These are phyloP conservation scores for Solanum sparsipilum DNA, from an alignment of 257 asterid genomes.

Conservation along the genomic window DNA sequence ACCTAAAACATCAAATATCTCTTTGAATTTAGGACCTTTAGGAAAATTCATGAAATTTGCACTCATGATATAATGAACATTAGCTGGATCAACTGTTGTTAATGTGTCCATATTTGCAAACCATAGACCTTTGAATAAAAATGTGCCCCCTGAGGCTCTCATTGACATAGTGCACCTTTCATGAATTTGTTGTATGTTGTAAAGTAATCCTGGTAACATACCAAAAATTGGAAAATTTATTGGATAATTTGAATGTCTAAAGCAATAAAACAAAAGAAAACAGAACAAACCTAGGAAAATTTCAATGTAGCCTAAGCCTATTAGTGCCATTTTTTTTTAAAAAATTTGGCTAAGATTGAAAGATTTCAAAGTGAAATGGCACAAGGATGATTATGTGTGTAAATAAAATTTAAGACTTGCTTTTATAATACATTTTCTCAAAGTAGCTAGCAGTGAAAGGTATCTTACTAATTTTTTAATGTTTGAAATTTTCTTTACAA, in stretches of 20 bases:
- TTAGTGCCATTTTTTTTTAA: not conserved
- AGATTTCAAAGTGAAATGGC: not conserved
- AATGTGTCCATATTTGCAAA: constrained; percentile 43
- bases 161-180: constrained; percentile 12
- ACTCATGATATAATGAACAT: constrained; percentile 45
- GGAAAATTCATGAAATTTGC: constrained; percentile 36
- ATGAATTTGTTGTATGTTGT: constrained; percentile 25
- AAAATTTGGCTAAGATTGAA: not conserved
- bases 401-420: not conserved
- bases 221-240: constrained; percentile 41
- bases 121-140: constrained; percentile 34
- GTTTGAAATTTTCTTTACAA: not conserved
- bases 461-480: not conserved
- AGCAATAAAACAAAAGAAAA: constrained; percentile 6
- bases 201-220: constrained; percentile 23
- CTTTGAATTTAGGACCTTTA: constrained; percentile 39
- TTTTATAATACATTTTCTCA: not conserved
- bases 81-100: constrained; percentile 33
- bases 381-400: not conserved
- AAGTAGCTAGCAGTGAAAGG: not conserved
- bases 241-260: constrained; percentile 3
- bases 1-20: constrained; percentile 43
- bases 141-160: constrained; percentile 20
- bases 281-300: constrained; percentile 7
- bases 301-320: constrained; percentile 13